Evolutionary conservation across 2,329 filamentous ascomycete species (phyloP), one percentile per base, ranked within the genome.

Genomic region (Penicillium griseofulvum): DNA sequence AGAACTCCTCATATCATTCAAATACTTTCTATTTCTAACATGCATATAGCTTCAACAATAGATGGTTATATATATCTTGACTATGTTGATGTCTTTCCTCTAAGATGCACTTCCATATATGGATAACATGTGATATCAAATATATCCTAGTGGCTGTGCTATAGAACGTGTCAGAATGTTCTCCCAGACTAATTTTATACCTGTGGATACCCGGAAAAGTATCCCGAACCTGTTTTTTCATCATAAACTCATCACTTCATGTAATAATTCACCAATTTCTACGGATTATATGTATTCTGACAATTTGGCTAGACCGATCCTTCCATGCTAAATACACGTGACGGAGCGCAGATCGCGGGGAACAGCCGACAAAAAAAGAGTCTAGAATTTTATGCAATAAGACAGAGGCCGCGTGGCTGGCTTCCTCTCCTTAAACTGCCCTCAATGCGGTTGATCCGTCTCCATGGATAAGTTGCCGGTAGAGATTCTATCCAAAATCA

Each of bases 401-500:
- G 58, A 47, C 45, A 54, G 36, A 59, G 28, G 26, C 53, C 39
- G 22, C 53, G 22, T 22, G 55, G 48, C 28, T 45, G 33, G 36
- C 29, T 49, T 50, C 33, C 33, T 28, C 26, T 53, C 49, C 41
- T 39, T n/a, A 38, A 36, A 19, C 37, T 43, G 38, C 38, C 63
- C 65, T 64, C 61, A 55, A 71, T 70, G 69, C 60, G 63, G 56
- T 49, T 53, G 48, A 49, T 52, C 56, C 47, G 49, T 52, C 55
- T 60, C 52, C 65, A 78, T 85, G 69, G 78, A 84, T 61, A 77
- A 76, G 64, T 80, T 88, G 60, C 86, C 86, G 37, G 79, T 83
- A 70, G 86, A 88, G 75, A 81, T 88, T 59, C 68, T 87, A 54
- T 77, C 85, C 58, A 81, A 87, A 65, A 83, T 88, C 61, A 73